These are phyloP conservation scores for Scortechinia acanthostroma DNA, from an alignment of 2,329 filamentous ascomycete genomes.

Conservation along the genomic window DNA sequence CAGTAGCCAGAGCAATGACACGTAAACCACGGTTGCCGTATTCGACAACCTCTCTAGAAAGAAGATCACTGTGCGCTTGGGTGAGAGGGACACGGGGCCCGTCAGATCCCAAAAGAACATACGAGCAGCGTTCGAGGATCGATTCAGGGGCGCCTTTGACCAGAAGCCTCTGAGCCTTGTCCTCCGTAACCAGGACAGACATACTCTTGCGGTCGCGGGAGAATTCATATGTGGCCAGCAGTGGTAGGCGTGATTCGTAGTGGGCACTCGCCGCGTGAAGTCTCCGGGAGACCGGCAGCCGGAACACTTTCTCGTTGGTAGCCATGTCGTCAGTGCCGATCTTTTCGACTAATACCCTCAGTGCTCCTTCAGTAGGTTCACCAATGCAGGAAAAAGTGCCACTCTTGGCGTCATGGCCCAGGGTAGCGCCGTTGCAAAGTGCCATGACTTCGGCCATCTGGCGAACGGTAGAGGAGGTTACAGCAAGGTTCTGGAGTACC, in stretches of 20 bases:
- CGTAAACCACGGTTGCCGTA: constrained; percentile 90
- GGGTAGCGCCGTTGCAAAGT: constrained; percentile 81
- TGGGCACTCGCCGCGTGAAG: constrained; percentile 75
- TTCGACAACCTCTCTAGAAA: constrained; percentile 74
- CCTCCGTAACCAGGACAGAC: constrained; percentile 80
- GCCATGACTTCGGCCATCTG: constrained; percentile 69
- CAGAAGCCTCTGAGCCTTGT: constrained; percentile 69
- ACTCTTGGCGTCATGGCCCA: constrained; percentile 74
- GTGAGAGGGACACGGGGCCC: constrained; percentile 72
- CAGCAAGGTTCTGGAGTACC: constrained; percentile 58
- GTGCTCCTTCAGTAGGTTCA: constrained; percentile 88
- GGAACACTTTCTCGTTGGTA: constrained; percentile 24
- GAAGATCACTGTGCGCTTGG: constrained; percentile 59
- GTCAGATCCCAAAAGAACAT: constrained; percentile 69
- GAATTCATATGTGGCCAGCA: constrained; percentile 88
- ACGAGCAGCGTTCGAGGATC: constrained; percentile 83
- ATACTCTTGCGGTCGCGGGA: constrained; percentile 98
- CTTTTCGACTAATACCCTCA: constrained; percentile 88
- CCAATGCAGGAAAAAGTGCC: constrained; percentile 76
- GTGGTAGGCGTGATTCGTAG: constrained; percentile 71
- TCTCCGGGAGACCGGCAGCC: constrained; percentile 39
- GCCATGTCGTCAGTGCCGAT: constrained; percentile 71
- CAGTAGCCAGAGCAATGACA: constrained; percentile 83
- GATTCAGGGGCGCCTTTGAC: constrained; percentile 96
- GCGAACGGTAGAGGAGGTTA: constrained; percentile 67